Percentiles rank a stretch among this genome's conserved stretches.
These are phyloP conservation scores for Talaromyces nanjingensis DNA, from an alignment of 495 filamentous ascomycete species.

Conservation along the genomic window DNA sequence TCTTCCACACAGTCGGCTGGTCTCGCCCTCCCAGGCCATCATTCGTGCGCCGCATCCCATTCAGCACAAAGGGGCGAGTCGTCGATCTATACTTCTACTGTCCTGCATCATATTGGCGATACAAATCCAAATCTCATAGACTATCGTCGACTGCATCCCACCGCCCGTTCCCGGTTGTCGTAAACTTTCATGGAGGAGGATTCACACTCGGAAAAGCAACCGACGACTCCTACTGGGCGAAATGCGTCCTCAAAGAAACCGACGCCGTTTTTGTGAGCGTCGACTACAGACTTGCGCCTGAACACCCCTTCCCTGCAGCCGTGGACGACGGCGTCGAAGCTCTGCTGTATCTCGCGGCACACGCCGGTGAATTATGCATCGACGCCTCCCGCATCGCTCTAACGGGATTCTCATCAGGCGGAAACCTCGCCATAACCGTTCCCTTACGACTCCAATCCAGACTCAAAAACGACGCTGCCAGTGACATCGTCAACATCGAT, in stretches of 20 bases:
- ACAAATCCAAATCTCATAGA: conserved; percentile 1
- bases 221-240: conserved; percentile 67
- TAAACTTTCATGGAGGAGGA: conserved; percentile 75
- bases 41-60: conserved; percentile 58
- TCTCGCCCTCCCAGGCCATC: conserved; percentile 59
- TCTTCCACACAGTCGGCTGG: conserved; percentile 58
- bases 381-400: conserved; percentile 60
- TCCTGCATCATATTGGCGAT: conserved; percentile 50
- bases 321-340: conserved; percentile 72
- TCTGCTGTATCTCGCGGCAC: conserved; percentile 54
- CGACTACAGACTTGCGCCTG: conserved; percentile 71
- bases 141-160: background rate
- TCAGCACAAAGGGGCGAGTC: conserved; percentile 42
- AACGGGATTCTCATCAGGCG: conserved; percentile 83
- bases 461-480: conserved; percentile 19
- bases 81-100: conserved; percentile 78
- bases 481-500: conserved; percentile 7
- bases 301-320: conserved; percentile 68
- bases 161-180: conserved; percentile 47
- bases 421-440: conserved; percentile 77
- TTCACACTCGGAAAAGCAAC: conserved; percentile 66
- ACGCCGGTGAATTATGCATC: conserved; percentile 49
- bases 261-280: conserved; percentile 62
- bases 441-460: conserved; percentile 53
- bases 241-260: conserved; percentile 44